Evolutionary conservation across 2,329 filamentous ascomycete species (phyloP), one percentile per base, ranked within the genome.

Genomic region (Pseudogymnoascus sp.): DNA sequence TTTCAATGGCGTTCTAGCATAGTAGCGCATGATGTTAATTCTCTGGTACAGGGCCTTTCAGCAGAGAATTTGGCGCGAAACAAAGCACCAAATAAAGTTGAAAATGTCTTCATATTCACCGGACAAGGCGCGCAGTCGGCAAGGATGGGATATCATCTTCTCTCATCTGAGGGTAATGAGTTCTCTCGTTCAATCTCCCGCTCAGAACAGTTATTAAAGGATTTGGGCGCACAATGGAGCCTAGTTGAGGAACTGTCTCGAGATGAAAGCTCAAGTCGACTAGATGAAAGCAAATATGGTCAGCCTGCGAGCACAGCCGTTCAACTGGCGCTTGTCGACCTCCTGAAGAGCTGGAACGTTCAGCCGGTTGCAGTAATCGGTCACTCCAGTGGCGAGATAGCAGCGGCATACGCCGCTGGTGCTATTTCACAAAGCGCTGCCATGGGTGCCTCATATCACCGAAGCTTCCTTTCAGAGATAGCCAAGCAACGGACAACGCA

Each of bases 301-400:
- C 76, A 78, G 65, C 76, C 77, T 62, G 68, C 74, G 71, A 76
- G 73, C 62, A 78, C 77, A 0, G 76, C 78, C 0, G 62, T 82
- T 2, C 80, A 82, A 65, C 68, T 82, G n/a, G 61, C 73, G 1
- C 66, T 82, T 1, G 73, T 76, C 0, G 70, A 76, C 14, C 69
- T 82, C 3, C 69, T 82, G 0, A 37, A 72, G 18, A 72, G 74
- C 2, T 78, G 72, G 69, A 73, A 72, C 1, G 67, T 80, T 22
- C 66, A 60, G 5, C 74, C 77, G 0, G 57, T 63, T 0, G 71
- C 70, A 1, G 77, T 79, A 0, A 69, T 74, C 2, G 77, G 78
- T 1, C 78, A 81, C 64, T 79, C 77, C 1, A 74, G 71, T 39
- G 78, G 78, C 9, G 78, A 81, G 61, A 79, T 80, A 25, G 77